Evolutionary conservation across 495 filamentous ascomycete genomes (phyloP), one percentile per base, ranked within the genome.

Genomic region (Margaritispora aquatica): DNA sequence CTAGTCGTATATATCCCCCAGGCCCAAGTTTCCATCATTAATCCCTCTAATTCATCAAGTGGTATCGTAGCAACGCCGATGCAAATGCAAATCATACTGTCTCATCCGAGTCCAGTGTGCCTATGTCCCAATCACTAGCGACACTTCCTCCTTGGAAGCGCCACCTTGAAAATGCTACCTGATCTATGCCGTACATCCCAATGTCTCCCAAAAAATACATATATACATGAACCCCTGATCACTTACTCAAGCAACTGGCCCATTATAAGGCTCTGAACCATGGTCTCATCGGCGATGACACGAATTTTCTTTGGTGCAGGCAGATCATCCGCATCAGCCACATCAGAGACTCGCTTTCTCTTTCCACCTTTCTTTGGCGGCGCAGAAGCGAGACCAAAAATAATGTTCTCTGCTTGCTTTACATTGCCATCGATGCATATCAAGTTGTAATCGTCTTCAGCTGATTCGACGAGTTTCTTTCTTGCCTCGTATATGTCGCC

Each of bases 231-330:
- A 3, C 11, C 29, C 29, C 2, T 26, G 10, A n/a, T 55, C 27
- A 55, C n/a, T 22, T 41, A 52, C 15, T 90, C 87, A 63, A 89
- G 78, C 61, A 96, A 65, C 56, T 81, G 82, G 4, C 92, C 94
- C 54, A 96, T 66, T 61, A 98, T 97, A 60, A 97, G 73, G 69
- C 92, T 97, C 75, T 98, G 95, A 57, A 96, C 85, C 27, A 97
- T 82, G 68, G 90, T 84, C 68, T 97, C 92, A 73, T 96, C 89
- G 29, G 86, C 87, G 47, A 96, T 80, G 58, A 90, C 75, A 66
- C 59, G 58, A 63, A 46, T 64, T 55, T 58, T 73, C 66, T 46
- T 63, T 63, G 46, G 64, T 69, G 22, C 69, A 61, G 77, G 56
- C 1, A 46, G 1, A 22, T 57, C 55, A 11, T 41, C 49, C 51